Conservation (phyloP, 306 rosid species). For the Coriaria nepalensis region DNA sequence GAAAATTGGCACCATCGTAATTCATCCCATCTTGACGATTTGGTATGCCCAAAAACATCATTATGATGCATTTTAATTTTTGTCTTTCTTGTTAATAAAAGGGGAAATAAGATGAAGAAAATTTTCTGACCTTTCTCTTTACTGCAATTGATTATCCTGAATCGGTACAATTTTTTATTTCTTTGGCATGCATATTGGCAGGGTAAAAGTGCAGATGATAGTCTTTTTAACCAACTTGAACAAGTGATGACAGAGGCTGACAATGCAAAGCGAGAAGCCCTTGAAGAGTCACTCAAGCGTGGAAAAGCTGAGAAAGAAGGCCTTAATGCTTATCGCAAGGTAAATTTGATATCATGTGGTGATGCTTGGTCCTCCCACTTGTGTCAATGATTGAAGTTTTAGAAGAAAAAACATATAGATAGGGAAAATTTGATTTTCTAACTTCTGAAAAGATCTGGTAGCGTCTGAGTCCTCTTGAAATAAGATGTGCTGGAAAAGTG, state of each 20-base stretch:
- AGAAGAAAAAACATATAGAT: neutral
- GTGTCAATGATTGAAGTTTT: constrained; percentile 1
- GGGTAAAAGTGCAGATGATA: constrained; percentile 47
- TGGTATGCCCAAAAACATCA: constrained; percentile 30
- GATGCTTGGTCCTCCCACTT: neutral
- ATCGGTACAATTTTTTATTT: neutral
- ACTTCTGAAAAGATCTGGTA: too few relatives aligned
- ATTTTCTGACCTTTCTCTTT: too few relatives aligned
- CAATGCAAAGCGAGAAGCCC: constrained; percentile 43
- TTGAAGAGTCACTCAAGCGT: constrained; percentile 40
- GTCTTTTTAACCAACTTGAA: constrained; percentile 47
- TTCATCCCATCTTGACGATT: constrained; percentile 49
- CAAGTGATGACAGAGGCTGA: constrained; percentile 54
- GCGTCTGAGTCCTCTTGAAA: too few relatives aligned
- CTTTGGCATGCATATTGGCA: constrained; percentile 24
- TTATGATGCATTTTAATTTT: too few relatives aligned
- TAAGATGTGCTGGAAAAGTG: too few relatives aligned
- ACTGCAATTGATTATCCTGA: too few relatives aligned
- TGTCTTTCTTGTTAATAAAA: neutral
- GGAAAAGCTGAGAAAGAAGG: constrained; percentile 67
- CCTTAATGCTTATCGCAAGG: constrained; percentile 48
- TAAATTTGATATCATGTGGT: constrained; percentile 15
- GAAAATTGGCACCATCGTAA: constrained; percentile 24
- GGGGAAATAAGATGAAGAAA: too few relatives aligned
- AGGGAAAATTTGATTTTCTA: too few relatives aligned